Conservation (phyloP, 2,329 filamentous ascomycete genomes). For the Plenodomus lindquistii region DNA sequence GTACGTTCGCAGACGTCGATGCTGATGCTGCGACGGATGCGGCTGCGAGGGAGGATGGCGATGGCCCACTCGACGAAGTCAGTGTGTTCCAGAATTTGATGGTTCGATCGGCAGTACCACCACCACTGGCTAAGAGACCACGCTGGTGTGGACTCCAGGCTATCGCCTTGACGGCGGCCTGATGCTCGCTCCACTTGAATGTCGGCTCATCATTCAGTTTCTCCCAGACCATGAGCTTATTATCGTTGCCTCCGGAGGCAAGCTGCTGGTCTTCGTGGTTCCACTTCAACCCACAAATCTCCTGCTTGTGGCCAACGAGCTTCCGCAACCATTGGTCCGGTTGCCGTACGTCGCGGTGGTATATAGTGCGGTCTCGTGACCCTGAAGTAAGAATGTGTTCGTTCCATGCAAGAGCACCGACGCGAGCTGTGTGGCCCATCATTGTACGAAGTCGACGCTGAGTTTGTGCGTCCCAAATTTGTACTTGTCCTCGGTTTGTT, state of each 20-base stretch:
- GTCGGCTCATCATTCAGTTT: constrained; percentile 89
- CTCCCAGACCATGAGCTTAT: constrained; percentile 99
- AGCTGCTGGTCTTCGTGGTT: constrained; percentile 95
- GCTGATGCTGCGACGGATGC: constrained; percentile 41
- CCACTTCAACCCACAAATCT: constrained; percentile 96
- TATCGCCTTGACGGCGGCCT: constrained; percentile 95
- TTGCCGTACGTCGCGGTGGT: constrained; percentile 91
- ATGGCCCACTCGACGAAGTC: constrained; percentile 63
- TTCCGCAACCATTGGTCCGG: constrained; percentile 88
- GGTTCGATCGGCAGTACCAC: constrained; percentile 90
- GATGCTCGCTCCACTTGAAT: constrained; percentile 94
- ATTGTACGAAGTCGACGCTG: constrained; percentile 86
- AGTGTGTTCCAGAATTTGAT: constrained; percentile 99
- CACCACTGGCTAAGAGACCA: constrained; percentile 90
- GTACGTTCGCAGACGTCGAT: constrained; percentile 34
- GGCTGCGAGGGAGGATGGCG: constrained; percentile 47
- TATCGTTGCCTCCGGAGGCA: constrained; percentile 95
- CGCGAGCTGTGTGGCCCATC: constrained; percentile 92
- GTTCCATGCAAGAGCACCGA: constrained; percentile 96
- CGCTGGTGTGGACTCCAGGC: constrained; percentile 97
- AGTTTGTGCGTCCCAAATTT: constrained; percentile 96
- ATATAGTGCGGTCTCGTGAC: constrained; percentile 89
- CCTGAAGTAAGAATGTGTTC: constrained; percentile 96
- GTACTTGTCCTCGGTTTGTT: constrained; percentile 89
- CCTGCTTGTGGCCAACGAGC: constrained; percentile 93